phyloP scores from a whole-genome alignment of 1,284 basidiomycete species.

The Uromyces viciae-fabae region DNA sequence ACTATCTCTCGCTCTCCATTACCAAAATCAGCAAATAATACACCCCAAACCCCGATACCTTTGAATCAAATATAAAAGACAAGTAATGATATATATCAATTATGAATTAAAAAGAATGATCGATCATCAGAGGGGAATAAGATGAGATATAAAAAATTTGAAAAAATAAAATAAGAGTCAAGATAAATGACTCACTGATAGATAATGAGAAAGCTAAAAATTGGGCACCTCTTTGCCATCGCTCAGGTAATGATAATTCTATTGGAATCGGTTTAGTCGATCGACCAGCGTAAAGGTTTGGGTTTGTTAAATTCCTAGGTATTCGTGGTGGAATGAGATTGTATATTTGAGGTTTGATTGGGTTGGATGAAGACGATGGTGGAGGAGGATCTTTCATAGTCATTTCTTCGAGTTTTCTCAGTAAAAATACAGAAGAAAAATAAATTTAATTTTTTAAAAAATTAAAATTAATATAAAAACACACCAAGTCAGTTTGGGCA shows the following conservation, averaged over 20 bases:
- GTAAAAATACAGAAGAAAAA: too few relatives aligned
- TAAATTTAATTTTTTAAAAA: too few relatives aligned
- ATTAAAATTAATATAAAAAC: too few relatives aligned
- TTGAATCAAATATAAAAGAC: background rate
- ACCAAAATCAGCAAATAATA: conserved; percentile 42
- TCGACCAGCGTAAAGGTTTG: conserved; percentile 27
- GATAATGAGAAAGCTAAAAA: conserved; percentile 30
- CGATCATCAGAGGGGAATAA: too few relatives aligned
- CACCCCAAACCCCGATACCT: conserved; percentile 34
- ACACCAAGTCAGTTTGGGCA: too few relatives aligned
- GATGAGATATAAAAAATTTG: too few relatives aligned
- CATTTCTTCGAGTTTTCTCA: too few relatives aligned
- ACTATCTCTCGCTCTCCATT: conserved; percentile 38
- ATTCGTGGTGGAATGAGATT: conserved; percentile 12
- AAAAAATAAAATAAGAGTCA: background rate
- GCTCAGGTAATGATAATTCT: conserved; percentile 20
- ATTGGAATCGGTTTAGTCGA: conserved; percentile 35
- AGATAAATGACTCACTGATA: background rate
- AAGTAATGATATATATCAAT: background rate
- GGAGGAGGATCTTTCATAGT: background rate
- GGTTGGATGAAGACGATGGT: background rate
- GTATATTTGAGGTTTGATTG: background rate
- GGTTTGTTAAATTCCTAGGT: conserved; percentile 33
- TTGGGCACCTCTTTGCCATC: conserved; percentile 43
- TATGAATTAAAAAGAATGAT: background rate